These are phyloP conservation scores for Psophocarpus tetragonolobus DNA, from an alignment of 306 rosid genomes.

Conservation along the genomic window DNA sequence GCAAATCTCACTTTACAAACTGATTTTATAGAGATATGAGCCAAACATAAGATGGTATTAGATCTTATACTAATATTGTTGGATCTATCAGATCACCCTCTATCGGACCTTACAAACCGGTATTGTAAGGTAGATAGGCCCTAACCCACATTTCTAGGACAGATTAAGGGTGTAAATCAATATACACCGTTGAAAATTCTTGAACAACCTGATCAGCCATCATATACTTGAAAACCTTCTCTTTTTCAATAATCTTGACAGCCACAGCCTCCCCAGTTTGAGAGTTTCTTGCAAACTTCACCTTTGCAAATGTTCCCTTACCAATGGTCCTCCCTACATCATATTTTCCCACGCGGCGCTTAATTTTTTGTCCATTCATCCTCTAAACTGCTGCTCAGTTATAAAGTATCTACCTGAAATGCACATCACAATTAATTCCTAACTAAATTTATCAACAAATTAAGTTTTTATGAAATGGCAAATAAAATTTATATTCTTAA, in stretches of 20 bases:
- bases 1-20: no score
- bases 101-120: no score
- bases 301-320: constrained; percentile 90
- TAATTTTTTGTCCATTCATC: constrained; percentile 65
- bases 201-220: constrained; percentile 78
- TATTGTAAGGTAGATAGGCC: no score
- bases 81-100: no score
- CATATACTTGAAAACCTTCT: constrained; percentile 87
- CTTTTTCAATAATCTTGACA: constrained; percentile 83
- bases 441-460: not conserved
- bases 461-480: not conserved
- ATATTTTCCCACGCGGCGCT: constrained; percentile 80
- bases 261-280: constrained; percentile 74
- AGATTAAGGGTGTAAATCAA: not conserved
- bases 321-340: constrained; percentile 88
- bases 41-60: no score
- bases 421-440: constrained; percentile 28
- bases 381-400: constrained; percentile 25
- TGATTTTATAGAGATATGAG: no score
- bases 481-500: not conserved
- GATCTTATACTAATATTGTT: no score
- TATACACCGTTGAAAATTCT: constrained; percentile 29
- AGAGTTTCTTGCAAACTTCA: constrained; percentile 72
- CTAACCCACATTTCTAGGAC: no score
- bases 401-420: constrained; percentile 24